A percentile compares a stretch with the other conserved stretches of the same genome.
These are phyloP conservation scores for Allantophomopsis cytisporea DNA, from an alignment of 2,329 filamentous ascomycete genomes.

Conservation along the genomic window DNA sequence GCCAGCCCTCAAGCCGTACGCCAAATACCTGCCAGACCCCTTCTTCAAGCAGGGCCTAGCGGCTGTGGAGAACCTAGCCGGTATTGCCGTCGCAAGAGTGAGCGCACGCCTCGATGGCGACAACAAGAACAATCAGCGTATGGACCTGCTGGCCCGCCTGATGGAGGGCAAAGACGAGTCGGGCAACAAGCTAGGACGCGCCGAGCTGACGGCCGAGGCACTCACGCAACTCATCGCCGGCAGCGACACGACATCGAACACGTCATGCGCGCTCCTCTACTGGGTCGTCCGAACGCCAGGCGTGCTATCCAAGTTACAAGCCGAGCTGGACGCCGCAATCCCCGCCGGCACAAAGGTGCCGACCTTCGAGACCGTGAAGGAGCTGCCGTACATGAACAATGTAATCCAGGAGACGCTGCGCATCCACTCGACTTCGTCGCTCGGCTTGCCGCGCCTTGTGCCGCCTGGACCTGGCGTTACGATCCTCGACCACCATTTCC, in stretches of 20 bases:
- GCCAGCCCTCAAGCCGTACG: slow-evolving; percentile 63
- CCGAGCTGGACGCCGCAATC: slow-evolving; percentile 56
- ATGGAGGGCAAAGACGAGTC: slow-evolving; percentile 75
- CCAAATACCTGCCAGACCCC: slow-evolving; percentile 62
- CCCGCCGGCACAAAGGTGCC: slow-evolving; percentile 48
- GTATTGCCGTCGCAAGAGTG: slow-evolving; percentile 74
- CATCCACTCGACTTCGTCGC: slow-evolving; percentile 70
- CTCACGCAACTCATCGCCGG: slow-evolving; percentile 75
- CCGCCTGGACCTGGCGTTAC: slow-evolving; percentile 43
- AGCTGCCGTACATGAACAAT: slow-evolving; percentile 59
- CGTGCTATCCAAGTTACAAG: slow-evolving; percentile 56
- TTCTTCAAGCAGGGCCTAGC: slow-evolving; percentile 63
- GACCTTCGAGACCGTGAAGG: slow-evolving; percentile 53
- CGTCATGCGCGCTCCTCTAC: slow-evolving; percentile 69
- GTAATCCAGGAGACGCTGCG: slow-evolving; percentile 75
- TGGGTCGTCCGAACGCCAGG: slow-evolving; percentile 55
- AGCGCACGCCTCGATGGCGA: slow-evolving; percentile 51
- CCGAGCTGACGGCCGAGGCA: slow-evolving; percentile 75
- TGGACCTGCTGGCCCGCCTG: slow-evolving; percentile 68
- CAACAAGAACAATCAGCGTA: slow-evolving; percentile 49
- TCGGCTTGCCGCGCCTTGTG: slow-evolving; percentile 69
- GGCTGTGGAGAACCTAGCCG: slow-evolving; percentile 66
- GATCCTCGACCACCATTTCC: slow-evolving; percentile 54
- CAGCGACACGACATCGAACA: slow-evolving; percentile 62
- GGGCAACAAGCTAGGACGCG: slow-evolving; percentile 57